Evolutionary conservation across 768 basidiomycete species (phyloP).

Genomic region (Hypholoma sublateritium): DNA sequence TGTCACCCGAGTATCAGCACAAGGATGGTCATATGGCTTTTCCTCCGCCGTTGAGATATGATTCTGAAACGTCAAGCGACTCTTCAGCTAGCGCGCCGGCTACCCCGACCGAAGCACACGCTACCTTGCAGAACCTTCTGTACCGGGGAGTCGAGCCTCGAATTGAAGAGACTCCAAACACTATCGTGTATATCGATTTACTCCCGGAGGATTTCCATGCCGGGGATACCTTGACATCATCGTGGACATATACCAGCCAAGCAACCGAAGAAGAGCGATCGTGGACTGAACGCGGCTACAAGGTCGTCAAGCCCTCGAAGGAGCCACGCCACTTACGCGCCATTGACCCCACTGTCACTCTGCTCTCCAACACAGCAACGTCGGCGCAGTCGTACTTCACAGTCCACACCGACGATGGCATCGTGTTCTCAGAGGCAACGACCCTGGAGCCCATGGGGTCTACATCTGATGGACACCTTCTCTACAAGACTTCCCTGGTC

Average conservation of each 20-base stretch:
- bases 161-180: conserved; percentile 27
- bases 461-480: conserved; percentile 28
- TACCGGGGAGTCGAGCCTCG: conserved; percentile 31
- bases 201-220: conserved; percentile 27
- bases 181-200: conserved; percentile 48
- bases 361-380: conserved; percentile 48
- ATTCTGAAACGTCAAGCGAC: conserved; percentile 39
- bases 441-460: conserved; percentile 29
- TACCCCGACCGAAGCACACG: conserved; percentile 37
- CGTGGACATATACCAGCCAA: conserved; percentile 10
- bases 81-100: conserved; percentile 36
- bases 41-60: conserved; percentile 27
- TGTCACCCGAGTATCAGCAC: conserved; percentile 27
- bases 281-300: conserved; percentile 27
- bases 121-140: conserved; percentile 30
- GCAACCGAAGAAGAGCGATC: conserved; percentile 21
- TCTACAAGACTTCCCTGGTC: conserved; percentile 63
- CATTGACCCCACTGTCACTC: conserved; percentile 70
- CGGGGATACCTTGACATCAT: conserved; percentile 10
- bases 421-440: conserved; percentile 53
- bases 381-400: conserved; percentile 55
- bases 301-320: conserved; percentile 37
- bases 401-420: conserved; percentile 47
- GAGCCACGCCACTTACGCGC: conserved; percentile 51
- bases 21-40: conserved; percentile 20